Conservation (phyloP, 495 filamentous ascomycete genomes). For the Penicillium cataractarum region DNA sequence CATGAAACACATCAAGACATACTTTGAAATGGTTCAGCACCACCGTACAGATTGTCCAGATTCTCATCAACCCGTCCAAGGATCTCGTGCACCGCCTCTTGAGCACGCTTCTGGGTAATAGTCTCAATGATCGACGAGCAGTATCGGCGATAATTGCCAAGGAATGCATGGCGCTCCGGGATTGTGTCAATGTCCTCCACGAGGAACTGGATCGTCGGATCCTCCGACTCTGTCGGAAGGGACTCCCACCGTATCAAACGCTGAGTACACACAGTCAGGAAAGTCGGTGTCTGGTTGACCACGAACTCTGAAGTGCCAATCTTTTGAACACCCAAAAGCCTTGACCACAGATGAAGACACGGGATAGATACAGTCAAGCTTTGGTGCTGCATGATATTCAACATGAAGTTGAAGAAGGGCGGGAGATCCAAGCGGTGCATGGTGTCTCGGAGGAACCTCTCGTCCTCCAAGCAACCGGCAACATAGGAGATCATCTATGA, state of each 20-base stretch:
- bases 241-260: constrained; percentile 82
- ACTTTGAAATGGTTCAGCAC: constrained; percentile 70
- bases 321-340: constrained; percentile 67
- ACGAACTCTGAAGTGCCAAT: constrained; percentile 68
- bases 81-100: constrained; percentile 87
- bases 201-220: constrained; percentile 79
- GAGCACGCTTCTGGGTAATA: constrained; percentile 75
- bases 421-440: constrained; percentile 63
- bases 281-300: constrained; percentile 67
- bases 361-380: constrained; percentile 94
- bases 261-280: constrained; percentile 78
- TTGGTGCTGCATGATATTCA: constrained; percentile 76
- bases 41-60: constrained; percentile 73
- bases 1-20: constrained; percentile 28
- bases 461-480: constrained; percentile 79
- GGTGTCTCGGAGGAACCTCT: constrained; percentile 60
- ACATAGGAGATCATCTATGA: constrained; percentile 78
- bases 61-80: constrained; percentile 73
- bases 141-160: constrained; percentile 95
- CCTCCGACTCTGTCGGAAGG: constrained; percentile 76
- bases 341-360: constrained; percentile 85
- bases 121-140: constrained; percentile 82
- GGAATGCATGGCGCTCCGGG: constrained; percentile 92
- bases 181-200: constrained; percentile 92
- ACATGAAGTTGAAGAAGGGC: constrained; percentile 78